Base-by-base conservation (phyloP, 1,284 basidiomycete species). In the Ceratobasidium theobromae region DNA sequence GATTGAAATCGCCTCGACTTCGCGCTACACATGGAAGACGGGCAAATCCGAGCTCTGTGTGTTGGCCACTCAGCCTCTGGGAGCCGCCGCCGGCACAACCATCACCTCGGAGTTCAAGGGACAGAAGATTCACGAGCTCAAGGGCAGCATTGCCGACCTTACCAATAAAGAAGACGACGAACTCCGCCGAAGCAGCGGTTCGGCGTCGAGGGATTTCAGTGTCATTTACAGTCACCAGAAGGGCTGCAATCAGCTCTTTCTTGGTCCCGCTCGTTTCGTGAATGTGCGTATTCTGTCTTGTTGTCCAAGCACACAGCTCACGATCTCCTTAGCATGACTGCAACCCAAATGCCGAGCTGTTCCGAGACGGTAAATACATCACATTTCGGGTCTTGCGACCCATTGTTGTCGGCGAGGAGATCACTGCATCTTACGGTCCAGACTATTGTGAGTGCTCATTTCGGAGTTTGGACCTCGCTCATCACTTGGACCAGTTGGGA, bases 211-310 rank as follows among this genome's bases (percentile, higher is more conserved):
- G 71, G 93, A 96, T 75, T 96, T 95, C 73, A 93, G 90, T 73
- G 91, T 96, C 72, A 92, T 95, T 67, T 89, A 93, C 75, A 93
- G 90, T 45, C 89, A 89, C 71, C 86, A 91, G 73, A 88, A 92
- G 80, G 91, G 93, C 78, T 93, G 91, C 79, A 94, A 93, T 72
- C 91, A 95, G 79, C 81, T 96, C 70, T 89, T 96, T 78, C 80
- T 96, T 71, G 94, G 93, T 1, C 93, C 93, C 53, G 94, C 94
- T 74, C 86, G 93, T 71, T 96, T 96, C 78, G 92, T 95, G 69
- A 96, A 96, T 75, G 92, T 94, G 77, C 82, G 90, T 79, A 58
- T 71, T 70, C n/a, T 5, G 12, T 18, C n/a, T 18, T 49, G 46
- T 46, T 28, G 35, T 40, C 28, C n/a, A 21, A 18, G 18, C 18